phyloP scores from a whole-genome alignment of 2,329 filamentous ascomycete species.

The Akanthomyces muscarius region DNA sequence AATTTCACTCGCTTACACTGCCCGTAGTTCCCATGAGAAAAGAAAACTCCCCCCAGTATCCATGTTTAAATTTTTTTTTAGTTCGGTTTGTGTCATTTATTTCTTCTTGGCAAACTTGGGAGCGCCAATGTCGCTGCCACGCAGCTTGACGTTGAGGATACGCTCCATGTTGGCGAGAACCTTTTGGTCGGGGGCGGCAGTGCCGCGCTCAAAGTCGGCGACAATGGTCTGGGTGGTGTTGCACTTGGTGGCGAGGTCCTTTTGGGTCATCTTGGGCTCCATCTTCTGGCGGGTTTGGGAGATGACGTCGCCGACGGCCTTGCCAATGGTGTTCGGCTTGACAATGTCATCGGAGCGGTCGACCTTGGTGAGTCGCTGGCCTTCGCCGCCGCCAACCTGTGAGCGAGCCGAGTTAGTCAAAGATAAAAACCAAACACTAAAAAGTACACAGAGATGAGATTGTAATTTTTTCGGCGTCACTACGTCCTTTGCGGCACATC shows the following conservation, averaged over 20 bases:
- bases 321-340: conserved; percentile 88
- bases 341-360: conserved; percentile 96
- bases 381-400: conserved; percentile 52
- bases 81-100: conserved; percentile 24
- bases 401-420: not conserved
- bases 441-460: not conserved
- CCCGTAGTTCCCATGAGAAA: conserved; percentile 17
- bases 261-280: conserved; percentile 95
- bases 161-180: conserved; percentile 73
- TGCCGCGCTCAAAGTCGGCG: conserved; percentile 80
- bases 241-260: conserved; percentile 78
- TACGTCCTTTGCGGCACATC: not conserved
- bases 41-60: not conserved
- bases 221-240: conserved; percentile 80
- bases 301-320: conserved; percentile 78
- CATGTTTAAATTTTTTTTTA: conserved; percentile 1
- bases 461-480: not conserved
- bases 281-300: conserved; percentile 72
- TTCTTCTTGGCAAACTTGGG: conserved; percentile 76
- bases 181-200: conserved; percentile 77
- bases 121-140: conserved; percentile 79
- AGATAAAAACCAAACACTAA: not conserved
- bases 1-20: conserved; percentile 15
- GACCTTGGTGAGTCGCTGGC: conserved; percentile 95
- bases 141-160: conserved; percentile 81